Percentiles rank a stretch among this genome's conserved stretches.
These are phyloP conservation scores for Podospora bellae-mahoneyi DNA, from an alignment of 495 filamentous ascomycete genomes.

Conservation along the genomic window DNA sequence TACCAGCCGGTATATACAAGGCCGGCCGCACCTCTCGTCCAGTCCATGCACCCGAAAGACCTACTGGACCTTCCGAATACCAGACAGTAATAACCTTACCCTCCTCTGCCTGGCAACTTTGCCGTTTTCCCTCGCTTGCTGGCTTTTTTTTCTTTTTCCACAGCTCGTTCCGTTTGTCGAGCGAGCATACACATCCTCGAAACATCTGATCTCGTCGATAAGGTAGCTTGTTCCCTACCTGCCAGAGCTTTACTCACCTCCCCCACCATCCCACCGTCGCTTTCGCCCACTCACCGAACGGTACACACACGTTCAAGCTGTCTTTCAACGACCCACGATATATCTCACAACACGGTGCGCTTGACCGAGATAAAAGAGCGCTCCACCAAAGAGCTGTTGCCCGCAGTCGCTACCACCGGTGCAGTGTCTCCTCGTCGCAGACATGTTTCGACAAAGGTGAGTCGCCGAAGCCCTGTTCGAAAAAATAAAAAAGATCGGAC, in stretches of 20 bases:
- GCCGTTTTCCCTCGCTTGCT: slow-evolving; percentile 16
- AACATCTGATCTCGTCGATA: not conserved
- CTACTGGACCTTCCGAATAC: not conserved
- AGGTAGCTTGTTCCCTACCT: not conserved
- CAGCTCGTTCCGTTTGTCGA: slow-evolving; percentile 14
- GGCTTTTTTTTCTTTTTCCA: not conserved
- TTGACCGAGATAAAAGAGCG: not conserved
- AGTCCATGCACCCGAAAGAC: not conserved
- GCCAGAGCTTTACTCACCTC: not conserved
- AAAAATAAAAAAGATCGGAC: slow-evolving; percentile 1
- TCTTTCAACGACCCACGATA: not conserved
- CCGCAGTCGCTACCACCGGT: not conserved
- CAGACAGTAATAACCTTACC: not conserved
- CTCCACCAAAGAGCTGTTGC: not conserved
- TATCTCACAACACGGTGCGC: not conserved
- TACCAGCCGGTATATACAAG: slow-evolving; percentile 9
- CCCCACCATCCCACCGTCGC: not conserved
- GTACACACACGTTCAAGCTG: not conserved
- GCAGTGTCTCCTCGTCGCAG: slow-evolving; percentile 21
- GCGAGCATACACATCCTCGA: not conserved
- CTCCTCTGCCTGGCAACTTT: not conserved
- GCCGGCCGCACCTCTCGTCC: not conserved
- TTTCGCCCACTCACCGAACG: not conserved
- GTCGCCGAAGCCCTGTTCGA: slow-evolving; percentile 3
- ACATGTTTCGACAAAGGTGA: slow-evolving; percentile 42